Conservation (phyloP, 345 rosid species). For the Erodium maritimum region DNA sequence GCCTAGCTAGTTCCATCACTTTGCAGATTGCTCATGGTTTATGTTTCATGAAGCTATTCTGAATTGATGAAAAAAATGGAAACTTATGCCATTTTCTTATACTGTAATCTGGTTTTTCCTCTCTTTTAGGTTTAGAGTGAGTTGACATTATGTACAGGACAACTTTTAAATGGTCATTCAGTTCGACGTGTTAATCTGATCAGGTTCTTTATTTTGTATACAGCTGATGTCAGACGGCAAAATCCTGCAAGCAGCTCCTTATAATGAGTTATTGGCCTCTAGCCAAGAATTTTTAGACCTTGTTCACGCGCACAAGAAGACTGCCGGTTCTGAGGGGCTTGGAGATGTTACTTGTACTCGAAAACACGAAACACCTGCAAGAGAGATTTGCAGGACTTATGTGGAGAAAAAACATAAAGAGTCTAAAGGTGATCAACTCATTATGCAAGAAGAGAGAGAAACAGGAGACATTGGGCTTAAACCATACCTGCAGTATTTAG, state of each 20-base stretch:
- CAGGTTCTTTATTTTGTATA: conserved; percentile 3
- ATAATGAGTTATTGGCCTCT: conserved; percentile 47
- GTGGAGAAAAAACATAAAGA: conserved; percentile 27
- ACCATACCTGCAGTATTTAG: conserved; percentile 66
- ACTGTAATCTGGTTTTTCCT: too few relatives aligned
- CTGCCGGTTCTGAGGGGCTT: conserved; percentile 75
- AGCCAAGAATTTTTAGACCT: conserved; percentile 74
- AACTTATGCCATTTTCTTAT: too few relatives aligned
- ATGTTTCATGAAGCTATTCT: too few relatives aligned
- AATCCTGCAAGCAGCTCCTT: conserved; percentile 59
- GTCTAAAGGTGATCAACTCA: conserved; percentile 55
- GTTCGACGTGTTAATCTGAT: not conserved
- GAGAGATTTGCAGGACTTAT: conserved; percentile 48
- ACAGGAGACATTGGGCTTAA: conserved; percentile 63
- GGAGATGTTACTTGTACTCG: conserved; percentile 27
- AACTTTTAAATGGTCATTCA: too few relatives aligned
- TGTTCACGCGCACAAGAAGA: conserved; percentile 86
- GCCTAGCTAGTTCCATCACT: too few relatives aligned
- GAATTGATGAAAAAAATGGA: too few relatives aligned
- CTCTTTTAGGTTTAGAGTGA: too few relatives aligned
- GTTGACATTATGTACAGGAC: too few relatives aligned
- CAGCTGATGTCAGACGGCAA: conserved; percentile 93
- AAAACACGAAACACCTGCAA: conserved; percentile 16
- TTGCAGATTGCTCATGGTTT: too few relatives aligned
- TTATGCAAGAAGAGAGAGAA: conserved; percentile 76